Conservation (phyloP, 2,329 filamentous ascomycete species). For the Colletotrichum destructivum region DNA sequence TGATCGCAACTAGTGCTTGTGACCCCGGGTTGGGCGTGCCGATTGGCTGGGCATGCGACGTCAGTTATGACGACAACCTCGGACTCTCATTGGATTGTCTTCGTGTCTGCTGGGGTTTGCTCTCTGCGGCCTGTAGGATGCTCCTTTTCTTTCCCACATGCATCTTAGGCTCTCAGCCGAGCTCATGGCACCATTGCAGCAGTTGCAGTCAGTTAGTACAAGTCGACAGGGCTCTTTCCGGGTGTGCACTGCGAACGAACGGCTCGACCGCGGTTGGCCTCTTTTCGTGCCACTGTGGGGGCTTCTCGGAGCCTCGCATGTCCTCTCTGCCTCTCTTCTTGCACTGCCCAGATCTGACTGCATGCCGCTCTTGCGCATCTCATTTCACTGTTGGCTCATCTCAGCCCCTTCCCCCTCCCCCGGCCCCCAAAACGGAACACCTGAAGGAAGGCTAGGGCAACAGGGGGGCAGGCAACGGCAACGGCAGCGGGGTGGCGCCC, state of each 20-base stretch:
- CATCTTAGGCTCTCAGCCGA: slow-evolving; percentile 10
- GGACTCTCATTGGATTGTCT: slow-evolving; percentile 18
- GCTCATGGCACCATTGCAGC: neutral
- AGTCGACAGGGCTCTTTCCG: neutral
- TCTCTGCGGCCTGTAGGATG: slow-evolving; percentile 2
- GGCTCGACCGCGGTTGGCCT: neutral
- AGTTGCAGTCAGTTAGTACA: too few species aligned
- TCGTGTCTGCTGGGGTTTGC: neutral
- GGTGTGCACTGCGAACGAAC: neutral
- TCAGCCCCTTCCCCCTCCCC: slow-evolving; percentile 6
- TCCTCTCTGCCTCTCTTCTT: slow-evolving; percentile 6
- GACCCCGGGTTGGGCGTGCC: slow-evolving; percentile 27
- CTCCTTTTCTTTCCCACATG: slow-evolving; percentile 2
- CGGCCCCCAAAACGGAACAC: neutral
- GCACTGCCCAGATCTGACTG: slow-evolving; percentile 40
- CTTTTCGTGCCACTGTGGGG: neutral
- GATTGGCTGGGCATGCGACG: slow-evolving; percentile 36
- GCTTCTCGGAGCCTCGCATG: slow-evolving; percentile 20
- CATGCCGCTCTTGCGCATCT: slow-evolving; percentile 19
- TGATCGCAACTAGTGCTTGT: neutral
- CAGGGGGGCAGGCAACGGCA: slow-evolving; percentile 11
- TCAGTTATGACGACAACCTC: slow-evolving; percentile 20
- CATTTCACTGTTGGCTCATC: slow-evolving; percentile 14
- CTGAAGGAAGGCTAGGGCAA: neutral
- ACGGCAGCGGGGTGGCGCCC: slow-evolving; percentile 37